These are phyloP conservation scores for Pseudogymnoascus sp. DNA, from an alignment of 2,329 filamentous ascomycete species.

Conservation along the genomic window DNA sequence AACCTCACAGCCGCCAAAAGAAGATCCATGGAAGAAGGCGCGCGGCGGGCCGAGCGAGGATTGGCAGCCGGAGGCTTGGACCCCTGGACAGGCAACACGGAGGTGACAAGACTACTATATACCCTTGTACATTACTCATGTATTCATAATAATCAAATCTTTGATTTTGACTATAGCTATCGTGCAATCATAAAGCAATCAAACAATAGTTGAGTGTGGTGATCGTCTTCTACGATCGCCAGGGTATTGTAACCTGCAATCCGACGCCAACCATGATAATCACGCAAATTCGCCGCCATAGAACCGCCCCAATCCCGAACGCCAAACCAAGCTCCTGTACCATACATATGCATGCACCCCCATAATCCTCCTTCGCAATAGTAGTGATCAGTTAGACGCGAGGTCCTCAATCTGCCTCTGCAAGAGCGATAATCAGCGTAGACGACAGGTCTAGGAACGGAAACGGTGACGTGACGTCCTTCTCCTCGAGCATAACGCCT, in stretches of 20 bases:
- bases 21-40: slow-evolving; percentile 49
- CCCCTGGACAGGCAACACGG: background rate
- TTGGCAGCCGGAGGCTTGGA: slow-evolving; percentile 44
- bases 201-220: slow-evolving; percentile 8
- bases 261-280: slow-evolving; percentile 5
- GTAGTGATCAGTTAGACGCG: slow-evolving; percentile 86
- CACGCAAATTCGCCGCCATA: background rate
- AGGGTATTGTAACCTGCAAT: slow-evolving; percentile 9
- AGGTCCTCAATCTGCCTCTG: slow-evolving; percentile 70
- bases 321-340: slow-evolving; percentile 3
- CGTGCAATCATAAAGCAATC: slow-evolving; percentile 8
- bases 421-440: slow-evolving; percentile 85
- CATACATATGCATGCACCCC: background rate
- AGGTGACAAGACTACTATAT: background rate
- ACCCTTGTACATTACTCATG: slow-evolving; percentile 3
- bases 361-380: slow-evolving; percentile 67
- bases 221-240: slow-evolving; percentile 9
- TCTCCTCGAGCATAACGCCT: slow-evolving; percentile 74
- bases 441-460: slow-evolving; percentile 93
- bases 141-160: slow-evolving; percentile 7
- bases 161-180: background rate
- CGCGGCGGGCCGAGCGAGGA: slow-evolving; percentile 51
- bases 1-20: slow-evolving; percentile 22
- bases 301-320: slow-evolving; percentile 3
- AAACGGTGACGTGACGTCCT: slow-evolving; percentile 90